Base-by-base conservation (phyloP, 331 rosid genomes). In the Spiraea crenata region DNA sequence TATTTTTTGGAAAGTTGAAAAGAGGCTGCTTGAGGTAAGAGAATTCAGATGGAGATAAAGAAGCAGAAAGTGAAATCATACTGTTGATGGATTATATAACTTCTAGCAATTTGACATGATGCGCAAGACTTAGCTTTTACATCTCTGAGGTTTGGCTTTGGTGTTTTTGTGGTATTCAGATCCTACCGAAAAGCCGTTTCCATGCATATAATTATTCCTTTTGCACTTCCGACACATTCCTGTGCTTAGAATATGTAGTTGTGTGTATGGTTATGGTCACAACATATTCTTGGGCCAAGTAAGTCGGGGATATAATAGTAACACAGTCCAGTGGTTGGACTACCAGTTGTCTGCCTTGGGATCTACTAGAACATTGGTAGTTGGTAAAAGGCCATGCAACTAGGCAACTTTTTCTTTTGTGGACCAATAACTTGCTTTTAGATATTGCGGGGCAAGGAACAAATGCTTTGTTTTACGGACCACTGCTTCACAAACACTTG, bases 31-130 rank as follows among this genome's bases (percentile, higher is more conserved):
- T 47, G 19, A n/a, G 45, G 9, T 9, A 65, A 65, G 31, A 47
- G 47, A 59, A 67, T 17, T 67, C 59, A 49, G 58, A 5, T n/a
- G 35, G 35, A 49, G 37, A 9, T 54, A 67, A 67, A 67, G 38
- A 67, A 51, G 9, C 42, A 49, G 37, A 37, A 37, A 35, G 20
- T n/a, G 35, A 49, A 10, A 39, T 5, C 13, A 67, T n/a, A 50
- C 2, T 37, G 41, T 67, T 49, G 31, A 66, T 66, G 37, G 59
- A 65, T 67, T n/a, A 41, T 65, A 14, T 67, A 44, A 52, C 17
- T 49, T 67, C 25, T 50, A 35, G 60, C 45, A n/a, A 47, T 50
- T 65, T 39, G 59, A 49, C 47, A 12, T 35, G 56, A 35, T 48
- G 71, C 8, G 56, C 41, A 39, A 66, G 31, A 65, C 19, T 65